These are phyloP conservation scores for Paecilomyces niveus DNA, from an alignment of 2,329 filamentous ascomycete genomes.

Conservation along the genomic window DNA sequence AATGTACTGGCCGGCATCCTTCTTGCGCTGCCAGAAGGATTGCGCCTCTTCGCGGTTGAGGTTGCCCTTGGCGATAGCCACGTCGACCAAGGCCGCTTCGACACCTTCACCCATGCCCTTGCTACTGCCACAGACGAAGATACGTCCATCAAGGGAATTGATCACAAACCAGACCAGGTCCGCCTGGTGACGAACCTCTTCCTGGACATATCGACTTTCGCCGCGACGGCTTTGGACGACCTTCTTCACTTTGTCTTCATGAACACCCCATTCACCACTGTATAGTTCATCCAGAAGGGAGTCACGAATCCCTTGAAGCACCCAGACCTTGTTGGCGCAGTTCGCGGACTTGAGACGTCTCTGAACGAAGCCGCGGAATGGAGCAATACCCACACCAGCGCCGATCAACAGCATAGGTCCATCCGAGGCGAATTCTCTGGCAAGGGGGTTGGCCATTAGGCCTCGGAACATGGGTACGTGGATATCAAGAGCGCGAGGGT, in stretches of 20 bases:
- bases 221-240: constrained; percentile 70
- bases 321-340: constrained; percentile 97
- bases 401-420: constrained; percentile 97
- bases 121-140: constrained; percentile 93
- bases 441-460: constrained; percentile 93
- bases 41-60: constrained; percentile 72
- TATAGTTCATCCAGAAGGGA: constrained; percentile 93
- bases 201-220: constrained; percentile 87
- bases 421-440: constrained; percentile 83
- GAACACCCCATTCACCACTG: constrained; percentile 89
- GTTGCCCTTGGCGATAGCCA: constrained; percentile 88
- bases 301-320: constrained; percentile 90
- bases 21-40: constrained; percentile 88
- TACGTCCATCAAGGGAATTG: constrained; percentile 88
- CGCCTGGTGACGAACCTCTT: constrained; percentile 83
- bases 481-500: constrained; percentile 51
- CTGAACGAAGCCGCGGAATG: constrained; percentile 96
- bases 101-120: constrained; percentile 98
- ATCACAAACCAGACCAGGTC: constrained; percentile 98
- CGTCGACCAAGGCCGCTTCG: constrained; percentile 76
- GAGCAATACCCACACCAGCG: constrained; percentile 91
- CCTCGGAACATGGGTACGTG: constrained; percentile 96
- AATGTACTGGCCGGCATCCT: constrained; percentile 89
- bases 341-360: constrained; percentile 88
- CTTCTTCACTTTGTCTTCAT: constrained; percentile 78